Base-by-base conservation (phyloP, 768 basidiomycete species). In the Gloeophyllum trabeum region DNA sequence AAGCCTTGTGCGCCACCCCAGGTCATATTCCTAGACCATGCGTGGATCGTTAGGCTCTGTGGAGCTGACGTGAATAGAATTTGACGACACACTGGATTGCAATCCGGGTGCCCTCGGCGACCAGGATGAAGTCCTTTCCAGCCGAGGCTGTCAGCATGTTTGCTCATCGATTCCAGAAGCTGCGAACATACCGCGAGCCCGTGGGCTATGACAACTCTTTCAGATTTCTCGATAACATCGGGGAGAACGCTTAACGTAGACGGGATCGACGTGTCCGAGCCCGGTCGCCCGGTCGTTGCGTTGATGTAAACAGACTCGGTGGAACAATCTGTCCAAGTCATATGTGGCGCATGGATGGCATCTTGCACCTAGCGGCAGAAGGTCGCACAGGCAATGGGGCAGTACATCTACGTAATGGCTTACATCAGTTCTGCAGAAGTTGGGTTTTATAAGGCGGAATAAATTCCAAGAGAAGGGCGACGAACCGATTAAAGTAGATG, bases 401-500 rank as follows among this genome's bases (percentile, higher is more conserved):
- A n/a, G n/a, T n/a, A n/a, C n/a, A n/a, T n/a, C n/a, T n/a, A n/a
- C n/a, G n/a, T n/a, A n/a, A n/a, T n/a, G n/a, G n/a, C n/a, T n/a
- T n/a, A n/a, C n/a, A n/a, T n/a, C n/a, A n/a, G n/a, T n/a, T n/a
- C n/a, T n/a, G n/a, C n/a, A n/a, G n/a, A n/a, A n/a, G n/a, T n/a
- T 63, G n/a, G n/a, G 20, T 37, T 32, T 16, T 32, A 10, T 32
- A 25, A 5, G n/a, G 18, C 26, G 3, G 1, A 39, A 6, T 10
- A 20, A n/a, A 32, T 12, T 19, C n/a, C 25, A 20, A 32, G 38
- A 20, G 3, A 14, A 19, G 24, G 12, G n/a, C 16, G 25, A 16
- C 32, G 24, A 0, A 41, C 66, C 71, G 55, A 42, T 75, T 74
- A 57, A 75, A 75, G 51, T 74, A 75, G 25, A 74, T 58, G 46